Evolutionary conservation across 164 flowering plant species (phyloP).

Genomic region (Magnolia officinalis): DNA sequence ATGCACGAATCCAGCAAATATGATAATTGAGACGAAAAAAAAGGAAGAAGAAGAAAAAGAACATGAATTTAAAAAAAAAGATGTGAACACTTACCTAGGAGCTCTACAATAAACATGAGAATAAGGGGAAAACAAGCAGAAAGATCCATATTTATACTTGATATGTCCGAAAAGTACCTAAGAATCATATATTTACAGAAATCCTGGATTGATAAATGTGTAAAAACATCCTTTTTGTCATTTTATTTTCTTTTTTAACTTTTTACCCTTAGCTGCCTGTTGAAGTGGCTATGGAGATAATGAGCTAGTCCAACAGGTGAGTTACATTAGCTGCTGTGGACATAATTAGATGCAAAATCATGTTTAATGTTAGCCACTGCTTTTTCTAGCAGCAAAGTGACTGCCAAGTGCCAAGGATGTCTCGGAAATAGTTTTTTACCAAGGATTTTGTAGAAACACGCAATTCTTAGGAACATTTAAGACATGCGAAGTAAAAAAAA

Average conservation of each 20-base stretch:
- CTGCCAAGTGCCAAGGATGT: too few relatives aligned
- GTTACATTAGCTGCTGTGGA: too few relatives aligned
- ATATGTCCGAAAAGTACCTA: not conserved
- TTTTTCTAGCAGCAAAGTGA: too few relatives aligned
- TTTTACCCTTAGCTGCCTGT: too few relatives aligned
- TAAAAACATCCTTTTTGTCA: not conserved
- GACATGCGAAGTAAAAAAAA: not conserved
- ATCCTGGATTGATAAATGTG: not conserved
- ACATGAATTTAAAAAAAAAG: not conserved
- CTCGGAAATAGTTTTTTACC: too few relatives aligned
- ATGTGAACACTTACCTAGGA: not conserved
- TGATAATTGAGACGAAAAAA: not conserved
- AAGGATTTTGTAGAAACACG: not conserved
- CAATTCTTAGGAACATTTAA: not conserved
- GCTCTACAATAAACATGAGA: not conserved
- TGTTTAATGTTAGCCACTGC: too few relatives aligned
- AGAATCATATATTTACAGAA: not conserved
- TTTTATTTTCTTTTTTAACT: too few relatives aligned
- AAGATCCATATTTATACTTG: too few relatives aligned
- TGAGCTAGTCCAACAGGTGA: too few relatives aligned
- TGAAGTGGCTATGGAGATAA: too few relatives aligned
- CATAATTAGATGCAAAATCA: too few relatives aligned
- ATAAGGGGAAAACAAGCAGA: not conserved
- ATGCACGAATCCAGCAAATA: slow-evolving; percentile 2
- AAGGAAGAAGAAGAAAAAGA: not conserved